Base-by-base conservation (phyloP, 2,329 filamentous ascomycete genomes). In the Phyllosticta capitalensis region DNA sequence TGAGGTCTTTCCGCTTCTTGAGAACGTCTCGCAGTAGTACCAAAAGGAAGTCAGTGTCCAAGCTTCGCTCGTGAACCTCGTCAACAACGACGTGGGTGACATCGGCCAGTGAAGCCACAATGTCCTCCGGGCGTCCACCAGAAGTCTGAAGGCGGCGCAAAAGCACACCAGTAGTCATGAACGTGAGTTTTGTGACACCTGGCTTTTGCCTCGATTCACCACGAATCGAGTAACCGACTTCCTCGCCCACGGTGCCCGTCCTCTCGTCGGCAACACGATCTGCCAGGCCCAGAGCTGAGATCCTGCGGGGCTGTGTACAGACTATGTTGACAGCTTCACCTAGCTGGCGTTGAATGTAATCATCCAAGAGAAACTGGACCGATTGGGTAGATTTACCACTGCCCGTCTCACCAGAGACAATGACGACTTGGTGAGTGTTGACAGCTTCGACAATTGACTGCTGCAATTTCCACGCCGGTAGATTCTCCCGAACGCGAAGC, bases 341-440 rank as follows among this genome's bases (percentile, higher is more conserved):
- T 9, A 95, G 79, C 7, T 86, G 83, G 52, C 83, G 81, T 62
- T 82, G 80, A 66, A 96, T 95, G 63, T 97, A 78, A 66, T 97
- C 90, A 67, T 99, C 94, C 1, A 99, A 79, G 51, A 99, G 81
- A 72, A 97, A 99, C 71, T 99, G 94, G 33, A 97, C 90, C 2
- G 90, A 94, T 72, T 99, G 94, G 0, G 94, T 97, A 54, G 90
- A 96, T 74, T 99, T 99, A 69, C 94, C 94, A 19, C 90, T 96
- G 57, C 94, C 94, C 3, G 94, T 99, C 75, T 97, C 94, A 65
- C 94, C 94, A 51, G 92, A 95, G 66, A 99, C 94, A 67, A 99
- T 96, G 0, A 90, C 96, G 55, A 99, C 91, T 72, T 96, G 87
- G 67, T 92, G 85, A 4, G 80, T 77, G 50, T 81, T 81, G 54